phyloP scores from a whole-genome alignment of 306 rosid species.

The Sesbania bispinosa region DNA sequence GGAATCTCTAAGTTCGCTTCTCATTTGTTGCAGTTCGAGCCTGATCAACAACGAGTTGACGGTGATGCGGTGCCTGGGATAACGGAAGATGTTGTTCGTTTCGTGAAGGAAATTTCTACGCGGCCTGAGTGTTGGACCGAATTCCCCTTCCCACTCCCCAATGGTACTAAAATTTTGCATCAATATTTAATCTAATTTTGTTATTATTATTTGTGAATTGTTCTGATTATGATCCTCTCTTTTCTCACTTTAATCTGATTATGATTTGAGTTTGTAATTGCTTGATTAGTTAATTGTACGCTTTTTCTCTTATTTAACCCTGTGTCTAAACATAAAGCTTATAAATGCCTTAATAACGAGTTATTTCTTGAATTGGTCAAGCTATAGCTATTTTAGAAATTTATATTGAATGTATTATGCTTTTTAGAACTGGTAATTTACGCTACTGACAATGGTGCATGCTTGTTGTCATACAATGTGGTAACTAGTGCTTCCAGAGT shows the following conservation, averaged over 20 bases:
- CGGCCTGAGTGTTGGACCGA: slow-evolving; percentile 80
- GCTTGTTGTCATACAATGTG: not conserved
- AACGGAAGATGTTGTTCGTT: slow-evolving; percentile 68
- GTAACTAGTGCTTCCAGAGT: not conserved
- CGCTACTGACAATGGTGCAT: not conserved
- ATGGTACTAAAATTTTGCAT: slow-evolving; percentile 47
- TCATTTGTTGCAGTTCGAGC: slow-evolving; percentile 46
- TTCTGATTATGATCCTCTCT: not conserved
- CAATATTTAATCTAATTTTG: not conserved
- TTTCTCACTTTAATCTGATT: slow-evolving; percentile 3
- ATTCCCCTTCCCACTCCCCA: slow-evolving; percentile 64
- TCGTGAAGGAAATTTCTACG: slow-evolving; percentile 56
- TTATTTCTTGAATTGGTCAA: too few species aligned
- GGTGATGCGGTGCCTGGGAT: slow-evolving; percentile 56
- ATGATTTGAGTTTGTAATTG: not conserved
- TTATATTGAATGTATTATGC: not conserved
- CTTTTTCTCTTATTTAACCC: too few species aligned
- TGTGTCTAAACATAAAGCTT: too few species aligned
- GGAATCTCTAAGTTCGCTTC: slow-evolving; percentile 78
- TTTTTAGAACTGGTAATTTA: not conserved
- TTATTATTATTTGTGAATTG: not conserved
- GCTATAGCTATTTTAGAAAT: not conserved
- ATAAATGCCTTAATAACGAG: too few species aligned
- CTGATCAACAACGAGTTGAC: slow-evolving; percentile 21
- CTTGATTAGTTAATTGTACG: not conserved